Conservation (phyloP, 805 yeast genomes). For the Vanderwaltozyma yarrowii region DNA sequence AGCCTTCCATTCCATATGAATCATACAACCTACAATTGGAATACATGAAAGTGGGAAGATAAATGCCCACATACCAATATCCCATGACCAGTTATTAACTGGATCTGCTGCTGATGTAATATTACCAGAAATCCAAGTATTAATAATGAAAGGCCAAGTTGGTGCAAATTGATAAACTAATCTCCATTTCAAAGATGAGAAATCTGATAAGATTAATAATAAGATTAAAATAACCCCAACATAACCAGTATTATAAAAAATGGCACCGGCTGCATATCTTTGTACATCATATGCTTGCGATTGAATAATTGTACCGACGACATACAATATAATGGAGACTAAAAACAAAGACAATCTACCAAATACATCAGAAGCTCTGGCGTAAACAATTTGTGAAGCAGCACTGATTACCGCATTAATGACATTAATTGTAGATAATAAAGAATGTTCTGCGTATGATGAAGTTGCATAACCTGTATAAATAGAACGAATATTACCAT, state of each 20-base stretch:
- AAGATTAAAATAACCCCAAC: constrained; percentile 52
- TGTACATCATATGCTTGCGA: constrained; percentile 44
- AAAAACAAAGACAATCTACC: constrained; percentile 43
- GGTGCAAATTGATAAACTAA: constrained; percentile 54
- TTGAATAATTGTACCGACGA: constrained; percentile 47
- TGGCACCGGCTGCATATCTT: constrained; percentile 48
- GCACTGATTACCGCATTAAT: constrained; percentile 46
- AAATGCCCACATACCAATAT: constrained; percentile 72
- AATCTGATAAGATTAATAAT: constrained; percentile 52
- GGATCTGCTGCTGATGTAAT: constrained; percentile 33
- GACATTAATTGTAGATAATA: constrained; percentile 41
- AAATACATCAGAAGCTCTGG: constrained; percentile 45
- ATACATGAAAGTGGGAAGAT: constrained; percentile 56
- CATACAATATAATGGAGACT: constrained; percentile 39
- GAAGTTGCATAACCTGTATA: constrained; percentile 43
- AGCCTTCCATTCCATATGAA: constrained; percentile 49
- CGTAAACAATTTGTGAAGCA: constrained; percentile 46
- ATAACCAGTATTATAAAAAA: constrained; percentile 42
- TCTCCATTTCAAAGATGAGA: constrained; percentile 63
- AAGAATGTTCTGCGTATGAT: constrained; percentile 39
- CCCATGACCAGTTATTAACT: constrained; percentile 50
- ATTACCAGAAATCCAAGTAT: constrained; percentile 68
- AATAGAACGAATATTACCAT: constrained; percentile 38
- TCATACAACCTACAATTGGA: constrained; percentile 46
- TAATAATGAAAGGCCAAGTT: constrained; percentile 62